Evolutionary conservation across 2,329 filamentous ascomycete genomes (phyloP).

Genomic region (Cadophora sp.): DNA sequence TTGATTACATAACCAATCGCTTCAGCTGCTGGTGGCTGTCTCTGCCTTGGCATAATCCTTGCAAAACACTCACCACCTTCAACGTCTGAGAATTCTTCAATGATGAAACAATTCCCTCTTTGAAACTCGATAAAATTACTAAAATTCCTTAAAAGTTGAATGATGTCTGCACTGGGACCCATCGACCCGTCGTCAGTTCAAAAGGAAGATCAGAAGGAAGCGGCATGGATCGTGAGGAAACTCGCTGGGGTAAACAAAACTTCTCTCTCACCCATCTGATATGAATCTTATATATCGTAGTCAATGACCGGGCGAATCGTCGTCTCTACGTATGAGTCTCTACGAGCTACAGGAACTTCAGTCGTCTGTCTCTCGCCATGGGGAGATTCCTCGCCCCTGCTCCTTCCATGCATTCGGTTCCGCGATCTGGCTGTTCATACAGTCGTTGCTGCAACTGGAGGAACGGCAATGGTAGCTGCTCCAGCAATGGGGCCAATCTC

Average conservation of each 20-base stretch:
- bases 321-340: constrained; percentile 27
- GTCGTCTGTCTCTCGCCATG: constrained; percentile 30
- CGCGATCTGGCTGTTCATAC: constrained; percentile 29
- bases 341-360: constrained; percentile 30
- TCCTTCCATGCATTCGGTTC: constrained; percentile 29
- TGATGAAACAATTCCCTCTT: background rate
- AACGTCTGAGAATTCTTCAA: background rate
- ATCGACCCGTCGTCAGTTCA: constrained; percentile 27
- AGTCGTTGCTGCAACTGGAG: constrained; percentile 27
- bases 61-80: background rate
- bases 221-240: constrained; percentile 30
- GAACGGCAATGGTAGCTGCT: constrained; percentile 25
- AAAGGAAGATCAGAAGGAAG: constrained; percentile 30
- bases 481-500: constrained; percentile 29
- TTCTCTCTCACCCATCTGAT: constrained; percentile 20
- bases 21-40: background rate
- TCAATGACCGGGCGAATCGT: constrained; percentile 30
- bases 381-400: constrained; percentile 29
- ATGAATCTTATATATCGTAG: too few species aligned
- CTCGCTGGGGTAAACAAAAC: constrained; percentile 25
- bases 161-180: constrained; percentile 29
- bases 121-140: background rate
- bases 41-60: constrained; percentile 17
- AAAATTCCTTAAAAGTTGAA: background rate
- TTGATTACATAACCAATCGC: background rate